Evolutionary conservation across 106 monocot species (phyloP), one percentile per base, ranked within the genome.

Genomic region (Dioscorea alata): DNA sequence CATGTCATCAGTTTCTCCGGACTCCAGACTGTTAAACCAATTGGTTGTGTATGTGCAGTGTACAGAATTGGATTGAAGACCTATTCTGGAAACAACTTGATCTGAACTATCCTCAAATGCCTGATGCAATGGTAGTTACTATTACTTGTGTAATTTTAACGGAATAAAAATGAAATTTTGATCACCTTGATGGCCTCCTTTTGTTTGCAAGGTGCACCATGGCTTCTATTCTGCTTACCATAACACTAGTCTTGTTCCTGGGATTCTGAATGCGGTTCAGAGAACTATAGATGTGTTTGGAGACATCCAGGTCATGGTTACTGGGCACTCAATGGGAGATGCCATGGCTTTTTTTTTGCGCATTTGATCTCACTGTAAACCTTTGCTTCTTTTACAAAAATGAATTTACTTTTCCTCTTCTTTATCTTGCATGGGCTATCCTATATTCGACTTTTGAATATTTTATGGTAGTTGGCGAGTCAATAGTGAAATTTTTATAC

Each of bases 281-380:
- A 76, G 58, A 22, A 83, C 71, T 28, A 83, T 79, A 71, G 64
- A 88, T 13, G 24, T 77, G 12, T 90, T 88, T 80, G 90, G 90
- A 33, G 79, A 88, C 69, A 74, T 88, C 51, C 56, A 63, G 6
- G 76, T 95, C 24, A 83, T 91, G 48, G 85, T 95, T 18, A 85
- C 83, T 23, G 94, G 94, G 13, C 94, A 95, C 79, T 95, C 94
- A 48, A 95, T 95, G 94, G 94, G 94, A 81, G 94, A 83, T 32
- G 94, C 94, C 34, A 83, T 95, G 88, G 94, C 94, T 72, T 85
- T 90, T 24, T 24, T 95, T 95, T 65, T 95, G 94, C 73, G 94
- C 94, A 4, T 81, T 95, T 75, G 94, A 95, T 83, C 85, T 95
- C 48, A 75, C 65, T 60, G 94, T 95, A 78, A 80, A 65, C 71